Conservation (phyloP, 306 rosid genomes). For the Hylodesmum podocarpum region DNA sequence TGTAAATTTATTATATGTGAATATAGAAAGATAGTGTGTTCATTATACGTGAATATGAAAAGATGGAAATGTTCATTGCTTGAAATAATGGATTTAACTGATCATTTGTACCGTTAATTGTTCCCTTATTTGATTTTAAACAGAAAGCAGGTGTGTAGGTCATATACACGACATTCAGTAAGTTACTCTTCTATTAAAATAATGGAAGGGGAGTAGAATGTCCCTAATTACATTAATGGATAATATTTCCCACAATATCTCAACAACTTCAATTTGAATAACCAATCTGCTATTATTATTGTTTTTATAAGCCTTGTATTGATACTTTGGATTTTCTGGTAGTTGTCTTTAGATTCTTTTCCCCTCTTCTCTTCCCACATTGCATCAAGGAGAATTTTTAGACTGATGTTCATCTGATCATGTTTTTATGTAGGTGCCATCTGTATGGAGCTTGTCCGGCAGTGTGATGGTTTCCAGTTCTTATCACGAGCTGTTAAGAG, state of each 20-base stretch:
- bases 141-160: too few relatives aligned
- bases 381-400: neutral
- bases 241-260: neutral
- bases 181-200: neutral
- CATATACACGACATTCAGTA: too few relatives aligned
- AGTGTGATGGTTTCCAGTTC: conserved; percentile 37
- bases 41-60: too few relatives aligned
- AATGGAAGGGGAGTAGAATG: neutral
- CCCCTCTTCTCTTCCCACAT: neutral
- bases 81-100: too few relatives aligned
- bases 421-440: conserved; percentile 57
- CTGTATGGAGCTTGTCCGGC: conserved; percentile 79
- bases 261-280: neutral
- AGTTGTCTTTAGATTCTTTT: neutral
- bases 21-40: too few relatives aligned
- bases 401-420: conserved; percentile 7
- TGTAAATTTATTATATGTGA: too few relatives aligned
- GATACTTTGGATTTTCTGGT: neutral
- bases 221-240: neutral
- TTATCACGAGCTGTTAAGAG: conserved; percentile 61
- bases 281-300: neutral
- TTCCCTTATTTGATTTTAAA: too few relatives aligned
- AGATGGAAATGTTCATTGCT: too few relatives aligned
- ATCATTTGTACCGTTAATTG: too few relatives aligned
- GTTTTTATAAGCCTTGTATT: neutral